phyloP scores from a whole-genome alignment of 139 green algal genomes.

The Helicosporidium sp. region DNA sequence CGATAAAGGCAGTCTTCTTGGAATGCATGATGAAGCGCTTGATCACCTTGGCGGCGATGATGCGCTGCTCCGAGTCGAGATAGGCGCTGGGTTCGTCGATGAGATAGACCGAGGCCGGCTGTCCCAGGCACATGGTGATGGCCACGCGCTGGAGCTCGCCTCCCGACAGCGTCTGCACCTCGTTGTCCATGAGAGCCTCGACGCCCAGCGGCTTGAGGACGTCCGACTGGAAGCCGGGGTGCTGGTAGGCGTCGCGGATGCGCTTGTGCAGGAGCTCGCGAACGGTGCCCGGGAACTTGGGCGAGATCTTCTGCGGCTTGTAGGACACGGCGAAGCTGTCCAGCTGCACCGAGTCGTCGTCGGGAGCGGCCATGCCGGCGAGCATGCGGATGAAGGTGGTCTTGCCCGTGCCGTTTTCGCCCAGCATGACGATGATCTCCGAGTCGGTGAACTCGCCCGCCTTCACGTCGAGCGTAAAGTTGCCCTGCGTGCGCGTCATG shows the following conservation, averaged over 20 bases:
- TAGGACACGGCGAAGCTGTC: conserved; percentile 81
- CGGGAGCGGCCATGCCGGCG: conserved; percentile 55
- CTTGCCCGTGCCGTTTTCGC: conserved; percentile 96
- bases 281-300: conserved; percentile 85
- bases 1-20: conserved; percentile 98
- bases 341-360: conserved; percentile 26
- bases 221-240: conserved; percentile 76
- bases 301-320: conserved; percentile 98
- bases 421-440: conserved; percentile 94
- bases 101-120: conserved; percentile 92
- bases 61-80: conserved; percentile 95
- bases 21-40: conserved; percentile 97
- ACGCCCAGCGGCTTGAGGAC: conserved; percentile 83
- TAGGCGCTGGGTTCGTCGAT: conserved; percentile 96
- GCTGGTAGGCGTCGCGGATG: conserved; percentile 77
- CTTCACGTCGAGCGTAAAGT: conserved; percentile 38
- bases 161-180: conserved; percentile 82
- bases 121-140: conserved; percentile 77
- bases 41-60: conserved; percentile 94
- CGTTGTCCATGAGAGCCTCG: conserved; percentile 82
- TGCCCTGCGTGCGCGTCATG: conserved; percentile 75
- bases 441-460: conserved; percentile 77
- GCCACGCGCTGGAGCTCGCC: conserved; percentile 85
- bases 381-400: conserved; percentile 99
- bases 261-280: conserved; percentile 86